phyloP scores from a whole-genome alignment of 1,139 yeast species.

The Blastobotrys apis region DNA sequence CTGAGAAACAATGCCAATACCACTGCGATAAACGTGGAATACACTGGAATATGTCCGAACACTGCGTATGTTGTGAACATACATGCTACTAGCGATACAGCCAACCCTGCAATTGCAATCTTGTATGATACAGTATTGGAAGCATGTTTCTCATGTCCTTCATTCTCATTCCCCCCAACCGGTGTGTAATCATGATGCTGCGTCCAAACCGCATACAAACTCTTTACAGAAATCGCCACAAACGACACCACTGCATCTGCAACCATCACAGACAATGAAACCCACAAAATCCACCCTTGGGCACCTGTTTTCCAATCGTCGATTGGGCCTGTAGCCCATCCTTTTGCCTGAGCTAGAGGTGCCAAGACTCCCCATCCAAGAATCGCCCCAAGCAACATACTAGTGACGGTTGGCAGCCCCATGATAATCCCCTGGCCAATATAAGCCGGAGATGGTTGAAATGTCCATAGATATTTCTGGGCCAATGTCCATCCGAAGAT shows the following conservation, averaged over 20 bases:
- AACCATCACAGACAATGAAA: constrained; percentile 88
- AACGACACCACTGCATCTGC: constrained; percentile 86
- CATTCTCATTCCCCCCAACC: constrained; percentile 9
- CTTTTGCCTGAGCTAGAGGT: constrained; percentile 62
- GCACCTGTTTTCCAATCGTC: constrained; percentile 93
- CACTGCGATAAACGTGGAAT: constrained; percentile 65
- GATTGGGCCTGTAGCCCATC: constrained; percentile 88
- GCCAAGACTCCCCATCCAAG: constrained; percentile 91
- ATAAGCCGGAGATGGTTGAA: constrained; percentile 96
- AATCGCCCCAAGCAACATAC: constrained; percentile 85
- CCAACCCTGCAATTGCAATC: constrained; percentile 57
- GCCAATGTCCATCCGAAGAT: constrained; percentile 70
- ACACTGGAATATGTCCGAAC: constrained; percentile 65
- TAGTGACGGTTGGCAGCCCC: constrained; percentile 89
- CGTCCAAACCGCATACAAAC: constrained; percentile 17
- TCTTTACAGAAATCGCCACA: constrained; percentile 49
- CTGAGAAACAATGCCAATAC: constrained; percentile 73
- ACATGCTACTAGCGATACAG: constrained; percentile 63
- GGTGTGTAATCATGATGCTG: background rate
- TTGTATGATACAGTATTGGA: constrained; percentile 42
- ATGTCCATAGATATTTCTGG: constrained; percentile 68
- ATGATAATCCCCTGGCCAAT: constrained; percentile 96
- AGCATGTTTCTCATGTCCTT: constrained; percentile 20
- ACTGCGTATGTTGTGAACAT: constrained; percentile 57
- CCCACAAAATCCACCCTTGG: constrained; percentile 98